Conservation (phyloP, 1,139 yeast species). For the Yamadazyma epiphylla region DNA sequence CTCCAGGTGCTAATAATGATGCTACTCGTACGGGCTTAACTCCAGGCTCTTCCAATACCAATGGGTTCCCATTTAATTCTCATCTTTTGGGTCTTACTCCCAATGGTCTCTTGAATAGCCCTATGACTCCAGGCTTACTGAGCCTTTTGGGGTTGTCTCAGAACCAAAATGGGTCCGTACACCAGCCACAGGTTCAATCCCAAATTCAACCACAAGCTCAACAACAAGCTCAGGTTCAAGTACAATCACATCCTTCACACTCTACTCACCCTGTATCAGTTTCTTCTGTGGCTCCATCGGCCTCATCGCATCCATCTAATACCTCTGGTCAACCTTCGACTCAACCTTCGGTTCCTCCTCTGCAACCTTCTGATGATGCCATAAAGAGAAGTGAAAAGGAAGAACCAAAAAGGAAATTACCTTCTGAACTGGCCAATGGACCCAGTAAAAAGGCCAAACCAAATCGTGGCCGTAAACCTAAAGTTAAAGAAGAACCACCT, state of each 20-base stretch:
- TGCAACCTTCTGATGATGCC: too few species aligned
- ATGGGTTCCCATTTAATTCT: constrained; percentile 31
- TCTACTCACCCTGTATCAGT: constrained; percentile 3
- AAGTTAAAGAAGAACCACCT: constrained; percentile 5
- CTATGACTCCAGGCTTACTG: constrained; percentile 47
- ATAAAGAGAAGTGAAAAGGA: background rate
- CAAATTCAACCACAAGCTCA: constrained; percentile 14
- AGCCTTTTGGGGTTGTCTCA: constrained; percentile 31
- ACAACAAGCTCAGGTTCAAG: constrained; percentile 9
- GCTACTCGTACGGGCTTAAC: constrained; percentile 64
- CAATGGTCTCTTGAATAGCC: constrained; percentile 36
- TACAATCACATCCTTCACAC: constrained; percentile 5
- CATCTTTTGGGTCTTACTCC: constrained; percentile 39
- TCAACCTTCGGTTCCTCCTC: too few species aligned
- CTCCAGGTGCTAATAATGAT: constrained; percentile 58
- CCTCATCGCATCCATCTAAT: too few species aligned
- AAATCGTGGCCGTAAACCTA: constrained; percentile 7
- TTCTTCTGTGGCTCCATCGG: constrained; percentile 5
- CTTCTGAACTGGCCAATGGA: background rate
- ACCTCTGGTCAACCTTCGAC: too few species aligned
- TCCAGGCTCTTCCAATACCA: constrained; percentile 29
- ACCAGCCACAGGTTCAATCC: constrained; percentile 12
- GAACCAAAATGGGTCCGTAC: constrained; percentile 7
- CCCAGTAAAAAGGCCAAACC: background rate
- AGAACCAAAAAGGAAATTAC: constrained; percentile 1